These are phyloP conservation scores for Tylopilus subfusipes DNA, from an alignment of 768 basidiomycete genomes.

Conservation along the genomic window DNA sequence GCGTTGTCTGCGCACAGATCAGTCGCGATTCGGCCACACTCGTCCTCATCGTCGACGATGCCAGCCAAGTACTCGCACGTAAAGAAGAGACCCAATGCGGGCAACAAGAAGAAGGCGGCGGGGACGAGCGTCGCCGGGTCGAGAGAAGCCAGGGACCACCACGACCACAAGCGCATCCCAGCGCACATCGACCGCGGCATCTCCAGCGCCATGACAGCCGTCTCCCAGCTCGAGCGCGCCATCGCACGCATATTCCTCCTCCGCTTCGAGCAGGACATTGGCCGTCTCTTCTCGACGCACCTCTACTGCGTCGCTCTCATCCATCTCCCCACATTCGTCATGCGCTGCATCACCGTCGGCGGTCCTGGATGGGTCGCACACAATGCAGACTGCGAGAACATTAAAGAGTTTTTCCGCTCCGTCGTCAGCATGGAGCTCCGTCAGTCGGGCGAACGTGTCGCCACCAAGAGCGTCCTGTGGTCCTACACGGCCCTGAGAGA, in stretches of 20 bases:
- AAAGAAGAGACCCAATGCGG: conserved; percentile 56
- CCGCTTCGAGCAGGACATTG: conserved; percentile 73
- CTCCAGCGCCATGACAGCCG: conserved; percentile 54
- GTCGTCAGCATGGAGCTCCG: conserved; percentile 74
- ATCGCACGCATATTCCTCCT: conserved; percentile 66
- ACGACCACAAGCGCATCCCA: conserved; percentile 36
- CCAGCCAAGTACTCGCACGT: conserved; percentile 73
- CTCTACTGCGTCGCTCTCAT: conserved; percentile 61
- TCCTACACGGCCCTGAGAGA: conserved; percentile 73
- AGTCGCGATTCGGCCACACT: neutral
- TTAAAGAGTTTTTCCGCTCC: conserved; percentile 72
- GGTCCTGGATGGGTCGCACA: conserved; percentile 68
- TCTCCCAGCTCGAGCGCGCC: conserved; percentile 62
- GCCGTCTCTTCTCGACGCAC: conserved; percentile 68
- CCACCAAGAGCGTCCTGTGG: conserved; percentile 78
- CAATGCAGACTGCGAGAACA: conserved; percentile 64
- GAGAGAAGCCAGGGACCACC: conserved; percentile 24
- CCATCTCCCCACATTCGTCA: conserved; percentile 64
- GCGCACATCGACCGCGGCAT: conserved; percentile 54
- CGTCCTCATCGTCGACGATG: conserved; percentile 39
- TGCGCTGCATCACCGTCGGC: conserved; percentile 57
- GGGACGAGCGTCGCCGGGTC: conserved; percentile 27
- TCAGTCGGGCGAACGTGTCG: conserved; percentile 73
- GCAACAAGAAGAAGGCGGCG: conserved; percentile 44
- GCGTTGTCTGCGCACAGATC: conserved; percentile 19